Evolutionary conservation across 768 basidiomycete species (phyloP).

Genomic region (Leccinellum rugosiceps): DNA sequence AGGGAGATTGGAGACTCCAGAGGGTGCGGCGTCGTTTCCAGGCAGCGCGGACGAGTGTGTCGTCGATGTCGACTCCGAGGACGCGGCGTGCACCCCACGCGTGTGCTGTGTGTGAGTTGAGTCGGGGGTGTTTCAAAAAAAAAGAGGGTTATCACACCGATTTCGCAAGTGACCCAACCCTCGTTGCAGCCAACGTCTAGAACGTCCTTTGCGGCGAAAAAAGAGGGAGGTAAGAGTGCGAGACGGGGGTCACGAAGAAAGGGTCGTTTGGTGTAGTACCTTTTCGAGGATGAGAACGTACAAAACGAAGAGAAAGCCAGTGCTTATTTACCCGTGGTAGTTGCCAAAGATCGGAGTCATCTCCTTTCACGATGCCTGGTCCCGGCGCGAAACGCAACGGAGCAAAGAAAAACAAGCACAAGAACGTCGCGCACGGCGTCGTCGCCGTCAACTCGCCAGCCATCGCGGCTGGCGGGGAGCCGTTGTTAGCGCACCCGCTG

Average conservation of each 20-base stretch:
- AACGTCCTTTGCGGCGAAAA: constrained; percentile 57
- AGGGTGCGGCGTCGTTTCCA: constrained; percentile 68
- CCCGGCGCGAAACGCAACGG: constrained; percentile 21
- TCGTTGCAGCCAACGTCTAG: constrained; percentile 89
- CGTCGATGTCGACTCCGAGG: constrained; percentile 84
- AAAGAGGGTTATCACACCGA: constrained; percentile 54
- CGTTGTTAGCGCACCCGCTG: not conserved
- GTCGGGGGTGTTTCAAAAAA: not conserved
- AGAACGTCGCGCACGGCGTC: not conserved
- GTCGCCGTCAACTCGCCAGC: not conserved
- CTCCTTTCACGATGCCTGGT: constrained; percentile 22
- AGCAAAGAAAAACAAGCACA: constrained; percentile 20
- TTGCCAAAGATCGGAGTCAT: constrained; percentile 52
- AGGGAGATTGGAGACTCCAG: constrained; percentile 61
- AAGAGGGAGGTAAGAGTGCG: constrained; percentile 48
- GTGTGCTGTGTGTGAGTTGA: constrained; percentile 51
- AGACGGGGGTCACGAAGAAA: constrained; percentile 61
- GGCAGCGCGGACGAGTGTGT: constrained; percentile 66
- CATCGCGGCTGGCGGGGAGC: not conserved
- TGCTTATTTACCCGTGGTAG: constrained; percentile 52
- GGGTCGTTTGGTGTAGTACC: constrained; percentile 78
- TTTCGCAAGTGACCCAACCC: constrained; percentile 81
- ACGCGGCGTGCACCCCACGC: constrained; percentile 59
- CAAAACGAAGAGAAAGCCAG: not conserved
- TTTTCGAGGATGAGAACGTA: constrained; percentile 16